A percentile compares a stretch with the other conserved stretches of the same genome.
phyloP scores from a whole-genome alignment of 768 basidiomycete species.

The Phaeotremella fagi region DNA sequence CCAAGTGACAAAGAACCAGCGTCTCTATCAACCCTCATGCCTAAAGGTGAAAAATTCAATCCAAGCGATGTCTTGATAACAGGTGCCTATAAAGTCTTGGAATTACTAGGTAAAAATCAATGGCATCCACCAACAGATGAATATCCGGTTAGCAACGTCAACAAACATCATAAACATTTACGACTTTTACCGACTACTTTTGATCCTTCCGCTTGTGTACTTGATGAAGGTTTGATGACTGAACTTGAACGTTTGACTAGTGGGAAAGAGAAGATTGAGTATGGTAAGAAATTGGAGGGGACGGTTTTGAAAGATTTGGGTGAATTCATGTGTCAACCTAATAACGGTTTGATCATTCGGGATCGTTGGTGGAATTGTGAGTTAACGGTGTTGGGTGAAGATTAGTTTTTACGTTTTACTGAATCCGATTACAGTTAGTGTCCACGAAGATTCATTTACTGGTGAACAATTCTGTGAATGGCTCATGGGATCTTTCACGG shows the following conservation, averaged over 20 bases:
- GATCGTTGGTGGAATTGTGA: slow-evolving; percentile 74
- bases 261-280: slow-evolving; percentile 26
- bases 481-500: slow-evolving; percentile 85
- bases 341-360: slow-evolving; percentile 70
- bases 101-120: slow-evolving; percentile 75
- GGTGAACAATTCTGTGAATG: slow-evolving; percentile 86
- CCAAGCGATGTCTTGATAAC: slow-evolving; percentile 74
- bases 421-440: neutral
- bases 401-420: neutral
- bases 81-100: slow-evolving; percentile 87
- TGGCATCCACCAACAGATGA: slow-evolving; percentile 68
- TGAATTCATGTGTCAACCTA: slow-evolving; percentile 53
- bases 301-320: slow-evolving; percentile 60
- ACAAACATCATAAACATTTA: slow-evolving; percentile 55
- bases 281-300: slow-evolving; percentile 53
- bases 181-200: slow-evolving; percentile 80
- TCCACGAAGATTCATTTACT: slow-evolving; percentile 76
- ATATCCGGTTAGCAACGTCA: too few species aligned
- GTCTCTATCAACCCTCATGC: slow-evolving; percentile 28
- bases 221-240: slow-evolving; percentile 71
- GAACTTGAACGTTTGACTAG: slow-evolving; percentile 72
- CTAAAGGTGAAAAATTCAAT: slow-evolving; percentile 64
- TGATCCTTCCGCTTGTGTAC: slow-evolving; percentile 69
- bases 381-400: slow-evolving; percentile 3
- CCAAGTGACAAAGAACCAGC: slow-evolving; percentile 69